Percentiles rank a stretch among this genome's conserved stretches.
phyloP scores from a whole-genome alignment of 495 filamentous ascomycete species.

The Cairneyella variabilis region DNA sequence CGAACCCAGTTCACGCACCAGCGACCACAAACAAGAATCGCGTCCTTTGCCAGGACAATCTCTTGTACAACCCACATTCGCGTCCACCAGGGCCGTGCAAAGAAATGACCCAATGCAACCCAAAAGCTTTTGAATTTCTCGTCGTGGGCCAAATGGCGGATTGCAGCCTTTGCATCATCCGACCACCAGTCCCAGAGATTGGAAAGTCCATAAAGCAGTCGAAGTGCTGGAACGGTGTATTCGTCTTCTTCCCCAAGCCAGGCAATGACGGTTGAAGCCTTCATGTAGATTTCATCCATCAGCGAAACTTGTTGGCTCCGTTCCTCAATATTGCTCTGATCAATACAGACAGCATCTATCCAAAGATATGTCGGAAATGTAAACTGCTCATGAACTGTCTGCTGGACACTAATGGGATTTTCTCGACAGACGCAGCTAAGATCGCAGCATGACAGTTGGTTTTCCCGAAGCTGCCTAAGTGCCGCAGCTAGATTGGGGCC shows the following conservation, averaged over 20 bases:
- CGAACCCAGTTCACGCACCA: too few relatives aligned
- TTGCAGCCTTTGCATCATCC: neutral
- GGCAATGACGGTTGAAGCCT: neutral
- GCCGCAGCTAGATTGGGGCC: neutral
- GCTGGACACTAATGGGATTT: too few relatives aligned
- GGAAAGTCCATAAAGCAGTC: too few relatives aligned
- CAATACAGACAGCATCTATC: slow-evolving; percentile 8
- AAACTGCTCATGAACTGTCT: too few relatives aligned
- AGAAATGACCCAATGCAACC: neutral
- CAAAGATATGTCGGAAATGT: neutral
- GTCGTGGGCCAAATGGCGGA: neutral
- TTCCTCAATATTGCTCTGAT: neutral
- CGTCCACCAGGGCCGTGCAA: neutral
- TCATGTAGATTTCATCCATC: neutral
- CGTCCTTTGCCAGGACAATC: neutral
- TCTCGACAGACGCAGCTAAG: too few relatives aligned
- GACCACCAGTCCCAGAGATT: neutral
- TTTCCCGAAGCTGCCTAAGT: neutral
- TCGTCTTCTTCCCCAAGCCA: neutral
- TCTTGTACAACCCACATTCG: neutral
- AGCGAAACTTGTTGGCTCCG: neutral
- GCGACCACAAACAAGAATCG: neutral
- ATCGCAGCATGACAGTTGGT: too few relatives aligned
- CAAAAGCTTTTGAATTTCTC: neutral
- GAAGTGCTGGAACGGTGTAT: neutral